Evolutionary conservation across 176 grass and related monocot species (phyloP).

Genomic region (Hsuehochloa calcarea): DNA sequence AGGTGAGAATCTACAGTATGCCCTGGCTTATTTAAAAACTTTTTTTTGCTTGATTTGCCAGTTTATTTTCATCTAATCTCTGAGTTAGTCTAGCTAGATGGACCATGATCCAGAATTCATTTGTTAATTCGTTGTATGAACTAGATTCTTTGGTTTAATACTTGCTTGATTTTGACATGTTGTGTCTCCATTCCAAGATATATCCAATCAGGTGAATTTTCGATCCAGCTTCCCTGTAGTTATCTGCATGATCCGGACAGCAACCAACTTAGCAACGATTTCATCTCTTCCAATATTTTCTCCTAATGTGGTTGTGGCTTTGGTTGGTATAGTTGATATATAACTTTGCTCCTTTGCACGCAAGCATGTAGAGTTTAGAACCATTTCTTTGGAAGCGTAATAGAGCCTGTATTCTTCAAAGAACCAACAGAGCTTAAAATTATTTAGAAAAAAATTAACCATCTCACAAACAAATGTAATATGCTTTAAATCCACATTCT

Average conservation of each 20-base stretch:
- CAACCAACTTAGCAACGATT: background rate
- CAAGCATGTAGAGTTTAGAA: no score
- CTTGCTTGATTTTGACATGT: background rate
- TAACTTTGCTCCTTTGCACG: no score
- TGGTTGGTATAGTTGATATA: no score
- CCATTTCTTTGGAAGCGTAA: no score
- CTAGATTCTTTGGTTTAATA: background rate
- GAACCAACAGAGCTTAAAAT: background rate
- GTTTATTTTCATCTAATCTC: background rate
- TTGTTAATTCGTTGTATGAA: background rate
- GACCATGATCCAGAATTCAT: no score
- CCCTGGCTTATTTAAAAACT: background rate
- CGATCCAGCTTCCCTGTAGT: background rate
- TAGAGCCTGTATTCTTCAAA: background rate
- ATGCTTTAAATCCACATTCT: background rate
- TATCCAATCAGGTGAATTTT: background rate
- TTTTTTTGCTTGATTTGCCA: background rate
- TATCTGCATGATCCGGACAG: background rate
- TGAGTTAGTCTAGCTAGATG: background rate
- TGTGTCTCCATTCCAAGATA: background rate
- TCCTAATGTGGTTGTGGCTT: no score
- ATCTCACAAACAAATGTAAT: background rate
- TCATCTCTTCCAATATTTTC: background rate
- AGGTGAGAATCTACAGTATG: no score
- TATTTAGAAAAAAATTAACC: background rate